A percentile compares a stretch with the other conserved stretches of the same genome.
Conservation (phyloP, 352 stramenopile genomes). For the Pythium grandisporangium region DNA sequence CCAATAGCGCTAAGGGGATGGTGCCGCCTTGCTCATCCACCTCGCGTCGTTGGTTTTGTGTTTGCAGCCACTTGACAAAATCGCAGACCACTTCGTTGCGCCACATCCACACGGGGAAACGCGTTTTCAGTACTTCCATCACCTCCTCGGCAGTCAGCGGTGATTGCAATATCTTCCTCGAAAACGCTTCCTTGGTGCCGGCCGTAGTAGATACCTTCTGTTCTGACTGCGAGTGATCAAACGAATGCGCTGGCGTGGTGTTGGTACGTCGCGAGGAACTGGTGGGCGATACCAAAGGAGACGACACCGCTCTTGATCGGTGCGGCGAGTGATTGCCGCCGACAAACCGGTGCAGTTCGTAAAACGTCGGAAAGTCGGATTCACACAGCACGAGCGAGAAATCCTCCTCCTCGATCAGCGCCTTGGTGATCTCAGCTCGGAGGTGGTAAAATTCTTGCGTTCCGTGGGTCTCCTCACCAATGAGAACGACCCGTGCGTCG, state of each 20-base stretch:
- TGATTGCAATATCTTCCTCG: too few relatives aligned
- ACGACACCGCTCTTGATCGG: constrained; percentile 6
- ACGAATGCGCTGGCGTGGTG: neutral
- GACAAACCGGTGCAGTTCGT: constrained; percentile 19
- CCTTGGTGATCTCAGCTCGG: constrained; percentile 22
- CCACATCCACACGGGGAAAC: constrained; percentile 32
- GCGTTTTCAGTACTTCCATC: constrained; percentile 18
- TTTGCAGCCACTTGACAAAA: constrained; percentile 25
- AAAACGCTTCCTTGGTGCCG: neutral
- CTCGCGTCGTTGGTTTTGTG: constrained; percentile 12
- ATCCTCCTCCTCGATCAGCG: constrained; percentile 16
- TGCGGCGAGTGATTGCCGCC: constrained; percentile 8
- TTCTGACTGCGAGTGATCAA: neutral
- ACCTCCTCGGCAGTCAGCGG: constrained; percentile 12
- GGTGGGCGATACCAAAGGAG: constrained; percentile 2
- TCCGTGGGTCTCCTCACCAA: constrained; percentile 25
- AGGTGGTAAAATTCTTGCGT: constrained; percentile 24
- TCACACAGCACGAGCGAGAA: constrained; percentile 27
- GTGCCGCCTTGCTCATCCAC: neutral
- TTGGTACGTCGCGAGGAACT: constrained; percentile 5
- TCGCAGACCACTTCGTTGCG: constrained; percentile 23
- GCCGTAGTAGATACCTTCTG: neutral
- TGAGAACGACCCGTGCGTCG: constrained; percentile 21
- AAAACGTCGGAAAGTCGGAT: constrained; percentile 25
- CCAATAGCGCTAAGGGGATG: constrained; percentile 18